phyloP scores from a whole-genome alignment of 1,284 basidiomycete genomes.

The Mycena sp. region DNA sequence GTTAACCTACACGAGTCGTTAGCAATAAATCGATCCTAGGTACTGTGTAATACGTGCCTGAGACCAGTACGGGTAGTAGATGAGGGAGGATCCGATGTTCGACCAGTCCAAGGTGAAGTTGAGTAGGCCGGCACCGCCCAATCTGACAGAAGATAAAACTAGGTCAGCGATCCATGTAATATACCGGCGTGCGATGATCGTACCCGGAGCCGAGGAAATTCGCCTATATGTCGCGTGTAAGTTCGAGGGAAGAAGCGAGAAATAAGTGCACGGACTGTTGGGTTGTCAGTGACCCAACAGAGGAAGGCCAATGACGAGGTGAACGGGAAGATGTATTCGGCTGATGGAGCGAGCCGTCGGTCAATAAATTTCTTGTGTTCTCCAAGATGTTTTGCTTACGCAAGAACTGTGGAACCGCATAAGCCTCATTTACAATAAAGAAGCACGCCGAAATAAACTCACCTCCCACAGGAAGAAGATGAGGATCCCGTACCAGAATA shows the following conservation, averaged over 20 bases:
- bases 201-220: conserved; percentile 37
- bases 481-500: conserved; percentile 37
- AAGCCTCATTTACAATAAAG: neutral
- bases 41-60: conserved; percentile 5
- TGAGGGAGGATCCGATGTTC: conserved; percentile 35
- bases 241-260: neutral
- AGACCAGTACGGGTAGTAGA: conserved; percentile 39
- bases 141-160: conserved; percentile 13
- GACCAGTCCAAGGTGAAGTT: conserved; percentile 39
- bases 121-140: conserved; percentile 37
- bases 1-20: conserved; percentile 20
- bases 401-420: conserved; percentile 17
- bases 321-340: conserved; percentile 37
- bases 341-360: neutral
- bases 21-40: too few relatives aligned
- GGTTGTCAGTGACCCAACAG: conserved; percentile 37
- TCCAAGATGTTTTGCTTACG: neutral
- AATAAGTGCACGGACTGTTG: conserved; percentile 19
- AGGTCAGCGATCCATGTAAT: neutral
- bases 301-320: conserved; percentile 38
- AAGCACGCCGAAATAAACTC: neutral
- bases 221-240: neutral
- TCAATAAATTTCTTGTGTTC: too few relatives aligned
- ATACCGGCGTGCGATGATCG: neutral
- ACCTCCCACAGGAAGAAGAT: conserved; percentile 37